Evolutionary conservation across 306 rosid species (phyloP).

Genomic region (Clitoria ternatea): DNA sequence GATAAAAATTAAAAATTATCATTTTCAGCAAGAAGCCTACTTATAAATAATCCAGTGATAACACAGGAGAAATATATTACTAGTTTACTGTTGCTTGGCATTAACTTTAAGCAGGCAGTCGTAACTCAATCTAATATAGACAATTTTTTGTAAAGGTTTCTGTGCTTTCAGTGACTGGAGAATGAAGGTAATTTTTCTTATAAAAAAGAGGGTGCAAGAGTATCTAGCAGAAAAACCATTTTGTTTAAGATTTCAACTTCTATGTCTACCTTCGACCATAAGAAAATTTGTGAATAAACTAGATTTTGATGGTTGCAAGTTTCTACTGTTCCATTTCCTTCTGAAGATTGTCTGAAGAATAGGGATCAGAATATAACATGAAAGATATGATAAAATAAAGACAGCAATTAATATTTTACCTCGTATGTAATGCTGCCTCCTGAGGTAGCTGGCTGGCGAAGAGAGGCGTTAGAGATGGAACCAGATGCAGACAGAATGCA

Average conservation of each 20-base stretch:
- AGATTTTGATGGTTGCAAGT: conserved; percentile 8
- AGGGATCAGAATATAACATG: not conserved
- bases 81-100: not conserved
- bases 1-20: not conserved
- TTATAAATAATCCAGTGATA: not conserved
- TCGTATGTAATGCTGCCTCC: conserved; percentile 90
- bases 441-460: conserved; percentile 86
- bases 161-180: not conserved
- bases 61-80: not conserved
- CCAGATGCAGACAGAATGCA: conserved; percentile 95
- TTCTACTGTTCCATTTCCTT: conserved; percentile 14
- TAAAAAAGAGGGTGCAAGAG: not conserved
- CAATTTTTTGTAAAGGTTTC: conserved; percentile 8
- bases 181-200: conserved; percentile 3
- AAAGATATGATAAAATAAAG: conserved; percentile 2
- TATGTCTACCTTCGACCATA: not conserved
- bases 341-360: conserved; percentile 12
- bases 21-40: not conserved
- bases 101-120: not conserved
- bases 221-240: not conserved
- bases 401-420: conserved; percentile 44
- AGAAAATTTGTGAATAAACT: conserved; percentile 8
- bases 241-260: not conserved
- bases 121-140: conserved; percentile 9
- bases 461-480: conserved; percentile 81